Evolutionary conservation across 1,284 basidiomycete species (phyloP).

Genomic region (Exobasidium cylindrosporum): DNA sequence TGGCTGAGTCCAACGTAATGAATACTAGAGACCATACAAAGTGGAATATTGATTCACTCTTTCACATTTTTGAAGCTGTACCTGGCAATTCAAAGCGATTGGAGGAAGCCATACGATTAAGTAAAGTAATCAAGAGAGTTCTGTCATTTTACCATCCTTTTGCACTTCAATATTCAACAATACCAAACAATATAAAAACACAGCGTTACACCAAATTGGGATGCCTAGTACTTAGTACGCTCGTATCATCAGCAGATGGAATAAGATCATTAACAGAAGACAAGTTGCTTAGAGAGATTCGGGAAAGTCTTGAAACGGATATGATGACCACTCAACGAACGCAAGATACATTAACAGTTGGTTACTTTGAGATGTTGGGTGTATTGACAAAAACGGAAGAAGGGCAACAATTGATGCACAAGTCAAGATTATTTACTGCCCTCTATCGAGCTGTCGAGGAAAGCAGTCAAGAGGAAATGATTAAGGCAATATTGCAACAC

Average conservation of each 20-base stretch:
- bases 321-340: slow-evolving; percentile 78
- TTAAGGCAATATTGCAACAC: slow-evolving; percentile 84
- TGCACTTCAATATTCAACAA: slow-evolving; percentile 76
- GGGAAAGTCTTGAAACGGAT: slow-evolving; percentile 77
- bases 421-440: slow-evolving; percentile 86
- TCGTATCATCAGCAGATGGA: slow-evolving; percentile 80
- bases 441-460: slow-evolving; percentile 92
- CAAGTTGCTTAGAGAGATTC: slow-evolving; percentile 77
- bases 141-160: slow-evolving; percentile 92
- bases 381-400: slow-evolving; percentile 80
- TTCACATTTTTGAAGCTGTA: slow-evolving; percentile 88
- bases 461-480: slow-evolving; percentile 70
- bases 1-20: slow-evolving; percentile 65
- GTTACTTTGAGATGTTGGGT: slow-evolving; percentile 95
- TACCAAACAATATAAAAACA: slow-evolving; percentile 60
- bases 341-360: slow-evolving; percentile 77
- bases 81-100: slow-evolving; percentile 85
- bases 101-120: slow-evolving; percentile 89
- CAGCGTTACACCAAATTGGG: slow-evolving; percentile 54
- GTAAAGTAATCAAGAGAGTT: slow-evolving; percentile 79
- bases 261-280: slow-evolving; percentile 81
- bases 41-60: slow-evolving; percentile 86
- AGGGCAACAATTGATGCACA: slow-evolving; percentile 83
- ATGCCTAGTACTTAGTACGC: slow-evolving; percentile 74
- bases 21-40: slow-evolving; percentile 82